Base-by-base conservation (phyloP, 257 asterid species). In the Ehretia macrophylla region DNA sequence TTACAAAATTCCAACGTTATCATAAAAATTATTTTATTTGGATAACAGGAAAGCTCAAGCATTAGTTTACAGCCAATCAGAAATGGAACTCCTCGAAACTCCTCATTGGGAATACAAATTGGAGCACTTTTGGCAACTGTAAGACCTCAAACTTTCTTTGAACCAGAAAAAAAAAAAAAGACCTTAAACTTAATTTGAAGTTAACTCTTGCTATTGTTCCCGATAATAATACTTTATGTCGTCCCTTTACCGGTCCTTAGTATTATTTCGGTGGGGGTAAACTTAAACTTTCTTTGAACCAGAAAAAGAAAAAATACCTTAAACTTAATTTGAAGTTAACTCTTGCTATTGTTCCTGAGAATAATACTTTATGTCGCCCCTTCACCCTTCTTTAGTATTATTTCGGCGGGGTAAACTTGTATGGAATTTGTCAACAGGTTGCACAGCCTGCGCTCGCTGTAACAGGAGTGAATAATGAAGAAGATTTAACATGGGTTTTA, bases 371-470 rank as follows among this genome's bases (percentile, higher is more conserved):
- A n/a, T n/a, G n/a, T n/a, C n/a, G n/a, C n/a, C n/a, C n/a, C n/a
- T n/a, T n/a, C n/a, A n/a, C n/a, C n/a, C n/a, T n/a, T n/a, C n/a
- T n/a, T n/a, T n/a, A n/a, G n/a, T n/a, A n/a, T n/a, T n/a, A n/a
- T n/a, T n/a, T n/a, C n/a, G n/a, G n/a, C n/a, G 11, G 5, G 51
- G 17, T 51, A 17, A 51, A 51, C 11, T 27, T 22, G 27, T 20
- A 6, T 52, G 20, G 42, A 40, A 18, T 23, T 32, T 70, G 62
- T 21, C 32, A 22, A 59, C 75, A 79, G 91, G 78, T 63, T 47
- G 85, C 76, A 64, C 75, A 79, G 71, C 95, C 96, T 40, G 89
- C 95, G 52, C 16, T 83, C 3, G 95, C 87, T 10, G 78, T 80
- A 4, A 87, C 95, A 16, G 94, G 92, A 39, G 85, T 75, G 58